Conservation (phyloP, 306 rosid genomes). For the Corylus americana region DNA sequence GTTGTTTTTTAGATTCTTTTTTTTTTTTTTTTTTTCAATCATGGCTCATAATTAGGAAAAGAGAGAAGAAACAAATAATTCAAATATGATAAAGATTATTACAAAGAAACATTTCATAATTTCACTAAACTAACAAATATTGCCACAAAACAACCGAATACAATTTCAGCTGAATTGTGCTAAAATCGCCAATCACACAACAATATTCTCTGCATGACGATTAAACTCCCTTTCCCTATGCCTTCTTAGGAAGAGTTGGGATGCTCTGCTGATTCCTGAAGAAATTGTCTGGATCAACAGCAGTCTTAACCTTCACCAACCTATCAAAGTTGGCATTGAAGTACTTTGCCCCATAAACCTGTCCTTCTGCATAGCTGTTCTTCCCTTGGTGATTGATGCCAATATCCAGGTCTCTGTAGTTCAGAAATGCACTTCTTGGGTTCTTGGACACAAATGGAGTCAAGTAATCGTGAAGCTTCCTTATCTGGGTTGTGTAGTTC, state of each 20-base stretch:
- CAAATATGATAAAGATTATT: no score
- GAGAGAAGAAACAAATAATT: no score
- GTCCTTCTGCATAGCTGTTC: slow-evolving; percentile 19
- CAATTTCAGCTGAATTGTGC: no score
- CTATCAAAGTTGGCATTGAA: slow-evolving; percentile 31
- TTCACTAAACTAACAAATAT: no score
- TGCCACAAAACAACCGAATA: no score
- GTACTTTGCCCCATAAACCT: slow-evolving; percentile 31
- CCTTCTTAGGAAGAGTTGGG: slow-evolving; percentile 23
- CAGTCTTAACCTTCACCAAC: slow-evolving; percentile 31
- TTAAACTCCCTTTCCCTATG: background rate
- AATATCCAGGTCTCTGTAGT: slow-evolving; percentile 37
- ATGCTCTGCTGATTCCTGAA: slow-evolving; percentile 42
- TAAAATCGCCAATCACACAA: no score
- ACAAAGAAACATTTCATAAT: no score
- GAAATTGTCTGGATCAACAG: slow-evolving; percentile 39
- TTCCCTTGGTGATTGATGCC: slow-evolving; percentile 13
- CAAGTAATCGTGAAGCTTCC: slow-evolving; percentile 25
- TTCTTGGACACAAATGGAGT: slow-evolving; percentile 37
- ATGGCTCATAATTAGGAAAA: no score
- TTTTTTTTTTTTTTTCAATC: no score
- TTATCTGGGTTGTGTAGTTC: slow-evolving; percentile 10
- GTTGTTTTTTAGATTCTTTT: no score
- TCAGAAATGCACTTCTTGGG: slow-evolving; percentile 35
- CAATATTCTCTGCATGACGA: no score